Evolutionary conservation across 805 yeast genomes (phyloP).

Genomic region (Schizosaccharomyces japonicus): DNA sequence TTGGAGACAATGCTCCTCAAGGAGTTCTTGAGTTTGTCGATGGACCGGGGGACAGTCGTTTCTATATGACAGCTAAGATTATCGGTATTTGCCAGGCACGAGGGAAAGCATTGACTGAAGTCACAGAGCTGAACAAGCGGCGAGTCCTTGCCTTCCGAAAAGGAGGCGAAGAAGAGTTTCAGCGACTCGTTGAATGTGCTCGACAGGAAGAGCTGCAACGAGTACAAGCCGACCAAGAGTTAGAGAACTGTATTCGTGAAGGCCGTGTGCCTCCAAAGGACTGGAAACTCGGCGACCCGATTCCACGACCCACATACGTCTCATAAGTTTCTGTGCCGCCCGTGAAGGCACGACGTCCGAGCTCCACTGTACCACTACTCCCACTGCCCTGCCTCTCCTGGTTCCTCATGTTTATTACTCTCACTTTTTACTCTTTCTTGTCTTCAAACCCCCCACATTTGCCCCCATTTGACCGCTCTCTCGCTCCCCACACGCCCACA

Average conservation of each 20-base stretch:
- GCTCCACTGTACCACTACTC: no score
- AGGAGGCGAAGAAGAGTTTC: constrained; percentile 32
- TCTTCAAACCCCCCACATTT: no score
- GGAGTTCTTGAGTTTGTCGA: constrained; percentile 73
- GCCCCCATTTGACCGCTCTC: no score
- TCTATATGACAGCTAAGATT: constrained; percentile 55
- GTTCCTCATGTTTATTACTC: no score
- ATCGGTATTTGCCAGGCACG: constrained; percentile 57
- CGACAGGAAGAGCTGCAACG: not conserved
- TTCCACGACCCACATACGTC: constrained; percentile 6
- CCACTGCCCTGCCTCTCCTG: no score
- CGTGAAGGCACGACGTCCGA: not conserved
- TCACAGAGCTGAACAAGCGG: constrained; percentile 34
- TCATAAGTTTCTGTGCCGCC: constrained; percentile 11
- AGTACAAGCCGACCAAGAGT: constrained; percentile 11
- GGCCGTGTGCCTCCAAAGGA: constrained; percentile 22
- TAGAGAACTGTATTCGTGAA: constrained; percentile 35
- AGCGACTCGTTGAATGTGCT: constrained; percentile 9
- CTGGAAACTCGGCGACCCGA: constrained; percentile 10
- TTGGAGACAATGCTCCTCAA: constrained; percentile 78
- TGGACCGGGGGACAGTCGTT: constrained; percentile 42
- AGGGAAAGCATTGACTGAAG: constrained; percentile 27
- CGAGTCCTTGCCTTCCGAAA: constrained; percentile 25
- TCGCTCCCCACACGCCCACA: no score
- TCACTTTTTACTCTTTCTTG: no score